A percentile compares a stretch with the other conserved stretches of the same genome.
phyloP scores from a whole-genome alignment of 1,284 basidiomycete genomes.

The Moniliella sp. region DNA sequence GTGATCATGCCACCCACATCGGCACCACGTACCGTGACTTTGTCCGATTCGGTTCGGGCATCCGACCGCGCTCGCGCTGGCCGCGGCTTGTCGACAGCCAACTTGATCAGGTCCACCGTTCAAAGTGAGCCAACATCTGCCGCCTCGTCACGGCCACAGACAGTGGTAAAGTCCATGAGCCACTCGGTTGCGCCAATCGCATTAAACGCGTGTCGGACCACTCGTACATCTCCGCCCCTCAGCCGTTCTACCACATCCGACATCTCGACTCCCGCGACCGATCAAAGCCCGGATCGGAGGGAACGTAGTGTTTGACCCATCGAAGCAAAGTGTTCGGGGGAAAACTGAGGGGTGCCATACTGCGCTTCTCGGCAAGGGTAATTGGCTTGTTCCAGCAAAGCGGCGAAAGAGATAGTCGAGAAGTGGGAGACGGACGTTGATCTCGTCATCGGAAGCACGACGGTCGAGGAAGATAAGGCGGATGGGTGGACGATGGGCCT shows the following conservation, averaged over 20 bases:
- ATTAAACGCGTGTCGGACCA: slow-evolving; percentile 55
- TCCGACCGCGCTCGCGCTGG: too few relatives aligned
- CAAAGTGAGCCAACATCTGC: slow-evolving; percentile 91
- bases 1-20: slow-evolving; percentile 9
- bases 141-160: slow-evolving; percentile 82
- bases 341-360: too few relatives aligned
- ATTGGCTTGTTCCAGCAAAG: slow-evolving; percentile 50
- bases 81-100: slow-evolving; percentile 44
- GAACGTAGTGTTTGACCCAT: slow-evolving; percentile 37
- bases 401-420: slow-evolving; percentile 84
- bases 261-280: slow-evolving; percentile 37
- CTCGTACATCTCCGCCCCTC: slow-evolving; percentile 2
- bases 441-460: slow-evolving; percentile 75
- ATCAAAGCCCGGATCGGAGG: slow-evolving; percentile 30
- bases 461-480: slow-evolving; percentile 90
- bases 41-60: slow-evolving; percentile 12
- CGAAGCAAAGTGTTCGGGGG: too few relatives aligned
- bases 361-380: too few relatives aligned
- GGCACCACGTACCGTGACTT: slow-evolving; percentile 15
- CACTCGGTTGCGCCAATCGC: slow-evolving; percentile 75
- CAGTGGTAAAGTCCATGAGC: slow-evolving; percentile 90
- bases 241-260: slow-evolving; percentile 47
- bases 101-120: slow-evolving; percentile 64
- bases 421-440: slow-evolving; percentile 76
- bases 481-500: slow-evolving; percentile 83